A percentile compares a stretch with the other conserved stretches of the same genome.
These are phyloP conservation scores for Lumnitzera littorea DNA, from an alignment of 345 rosid genomes.

Conservation along the genomic window DNA sequence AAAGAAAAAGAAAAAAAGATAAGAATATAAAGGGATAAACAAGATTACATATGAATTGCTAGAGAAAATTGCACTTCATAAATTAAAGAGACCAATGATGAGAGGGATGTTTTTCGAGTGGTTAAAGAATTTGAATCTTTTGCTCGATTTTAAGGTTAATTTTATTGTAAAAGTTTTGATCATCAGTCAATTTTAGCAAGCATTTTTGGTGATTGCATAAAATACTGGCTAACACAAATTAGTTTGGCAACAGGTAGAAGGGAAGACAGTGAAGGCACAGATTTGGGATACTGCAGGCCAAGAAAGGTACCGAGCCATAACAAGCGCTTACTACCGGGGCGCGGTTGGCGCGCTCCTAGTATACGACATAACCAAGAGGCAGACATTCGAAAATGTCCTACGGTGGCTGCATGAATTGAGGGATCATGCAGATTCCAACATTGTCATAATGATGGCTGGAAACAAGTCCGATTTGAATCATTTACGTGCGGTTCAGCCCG, in stretches of 20 bases:
- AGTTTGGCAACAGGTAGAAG: slow-evolving; percentile 40
- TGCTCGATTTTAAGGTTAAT: not conserved
- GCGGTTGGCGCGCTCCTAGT: slow-evolving; percentile 64
- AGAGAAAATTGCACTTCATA: not conserved
- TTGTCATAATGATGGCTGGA: slow-evolving; percentile 65
- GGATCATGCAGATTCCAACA: slow-evolving; percentile 70
- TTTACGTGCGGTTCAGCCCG: slow-evolving; percentile 29
- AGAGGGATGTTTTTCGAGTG: too few relatives aligned
- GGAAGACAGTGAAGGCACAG: slow-evolving; percentile 67
- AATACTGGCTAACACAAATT: too few relatives aligned
- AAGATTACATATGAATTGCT: not conserved
- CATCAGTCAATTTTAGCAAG: not conserved
- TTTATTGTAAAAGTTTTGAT: not conserved
- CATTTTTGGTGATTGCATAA: not conserved
- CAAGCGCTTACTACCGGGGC: slow-evolving; percentile 69
- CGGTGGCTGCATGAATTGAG: slow-evolving; percentile 64
- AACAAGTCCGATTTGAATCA: slow-evolving; percentile 62
- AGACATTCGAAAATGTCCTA: slow-evolving; percentile 50
- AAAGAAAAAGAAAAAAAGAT: too few relatives aligned
- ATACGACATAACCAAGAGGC: slow-evolving; percentile 63
- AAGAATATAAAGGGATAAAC: too few relatives aligned
- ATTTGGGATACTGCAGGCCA: slow-evolving; percentile 79
- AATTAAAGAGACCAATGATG: too few relatives aligned
- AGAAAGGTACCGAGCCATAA: slow-evolving; percentile 64
- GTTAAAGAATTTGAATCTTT: too few relatives aligned